Base-by-base conservation (phyloP, 305 asterid genomes). In the Fraxinus angustifolia region DNA sequence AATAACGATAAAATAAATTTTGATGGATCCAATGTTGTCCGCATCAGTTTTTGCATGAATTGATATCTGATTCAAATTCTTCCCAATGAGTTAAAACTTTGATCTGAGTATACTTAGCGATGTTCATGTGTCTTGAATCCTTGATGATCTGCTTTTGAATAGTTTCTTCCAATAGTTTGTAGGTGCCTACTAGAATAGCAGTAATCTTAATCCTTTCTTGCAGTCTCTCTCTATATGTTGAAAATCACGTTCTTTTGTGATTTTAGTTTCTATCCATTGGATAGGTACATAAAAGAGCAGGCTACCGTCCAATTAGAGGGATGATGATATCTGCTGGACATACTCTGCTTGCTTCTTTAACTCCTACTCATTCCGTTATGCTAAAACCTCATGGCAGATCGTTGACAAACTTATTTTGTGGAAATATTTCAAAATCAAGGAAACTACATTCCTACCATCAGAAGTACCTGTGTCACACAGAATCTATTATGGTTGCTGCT, bases 271-370 rank as follows among this genome's bases (percentile, higher is more conserved):
- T 83, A 86, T 84, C 85, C 90, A 45, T 86, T 87, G 90, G 88
- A 84, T 90, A 89, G 97, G 95, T 90, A 85, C 92, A 85, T 83
- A 75, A 90, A 86, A 84, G 88, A 81, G 87, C 84, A 80, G 93
- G 88, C 86, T 81, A 84, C 80, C 67, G 50, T 88, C 85, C 86
- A 83, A 81, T 86, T 85, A 71, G 88, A 90, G 89, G 88, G 90
- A 92, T 87, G 93, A 84, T 87, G 92, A 90, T 87, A 89, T 89
- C 87, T 88, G 87, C 87, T 71, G 93, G 95, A 73, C 87, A 87
- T 91, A 80, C 89, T 90, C 91, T 91, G 84, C 84, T 88, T 90
- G 84, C 90, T 91, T 95, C 94, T 85, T 87, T 90, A 89, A 91
- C 91, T 77, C 94, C 96, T 88, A 40, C 86, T 91, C 93, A 83